phyloP scores from a whole-genome alignment of 176 grass and related monocot genomes.

The Leersia perrieri region DNA sequence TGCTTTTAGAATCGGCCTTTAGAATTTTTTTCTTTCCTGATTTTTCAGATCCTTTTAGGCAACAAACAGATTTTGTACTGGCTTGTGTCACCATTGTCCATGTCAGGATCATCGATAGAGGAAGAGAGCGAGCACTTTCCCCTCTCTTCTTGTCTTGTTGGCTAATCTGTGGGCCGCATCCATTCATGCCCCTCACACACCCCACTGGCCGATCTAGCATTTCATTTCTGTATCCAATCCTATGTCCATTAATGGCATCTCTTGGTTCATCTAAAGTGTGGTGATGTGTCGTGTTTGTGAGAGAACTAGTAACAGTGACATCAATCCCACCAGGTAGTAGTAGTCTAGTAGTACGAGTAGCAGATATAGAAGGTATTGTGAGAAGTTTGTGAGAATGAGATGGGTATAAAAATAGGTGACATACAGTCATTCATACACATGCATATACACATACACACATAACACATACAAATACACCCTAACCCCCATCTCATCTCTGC shows the following conservation, averaged over 20 bases:
- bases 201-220: too few relatives aligned
- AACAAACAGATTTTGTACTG: neutral
- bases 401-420: conserved; percentile 7
- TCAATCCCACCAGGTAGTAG: neutral
- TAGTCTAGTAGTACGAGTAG: too few relatives aligned
- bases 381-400: neutral
- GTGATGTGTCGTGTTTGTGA: neutral
- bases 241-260: conserved; percentile 12
- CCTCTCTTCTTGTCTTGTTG: neutral
- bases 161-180: neutral
- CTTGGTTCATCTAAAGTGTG: neutral
- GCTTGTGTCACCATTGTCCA: neutral
- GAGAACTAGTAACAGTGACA: conserved; percentile 1
- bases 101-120: neutral
- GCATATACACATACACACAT: too few relatives aligned
- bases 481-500: neutral
- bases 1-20: neutral
- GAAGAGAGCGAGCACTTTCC: neutral
- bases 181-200: neutral
- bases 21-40: neutral
- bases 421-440: too few relatives aligned
- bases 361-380: neutral
- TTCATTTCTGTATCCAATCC: neutral
- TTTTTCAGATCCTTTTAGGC: conserved; percentile 8
- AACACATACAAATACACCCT: too few relatives aligned